These are phyloP conservation scores for Patellaria atrata DNA, from an alignment of 495 filamentous ascomycete species.

Conservation along the genomic window DNA sequence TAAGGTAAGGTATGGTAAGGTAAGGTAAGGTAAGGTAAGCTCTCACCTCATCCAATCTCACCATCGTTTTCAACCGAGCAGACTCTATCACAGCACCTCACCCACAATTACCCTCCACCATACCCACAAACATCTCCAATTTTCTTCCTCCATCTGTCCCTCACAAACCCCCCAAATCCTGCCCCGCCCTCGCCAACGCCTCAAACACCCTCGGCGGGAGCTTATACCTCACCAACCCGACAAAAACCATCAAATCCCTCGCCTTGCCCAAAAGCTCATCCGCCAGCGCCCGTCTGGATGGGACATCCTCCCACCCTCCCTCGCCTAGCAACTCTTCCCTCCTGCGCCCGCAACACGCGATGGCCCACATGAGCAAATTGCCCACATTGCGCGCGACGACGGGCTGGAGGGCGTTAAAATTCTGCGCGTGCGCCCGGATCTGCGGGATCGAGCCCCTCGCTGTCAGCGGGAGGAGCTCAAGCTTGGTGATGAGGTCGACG, in stretches of 20 bases:
- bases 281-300: slow-evolving; percentile 52
- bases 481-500: slow-evolving; percentile 55
- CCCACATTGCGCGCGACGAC: slow-evolving; percentile 76
- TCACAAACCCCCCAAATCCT: slow-evolving; percentile 48
- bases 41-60: too few relatives aligned
- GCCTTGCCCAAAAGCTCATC: slow-evolving; percentile 59
- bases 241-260: slow-evolving; percentile 85
- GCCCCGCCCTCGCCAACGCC: slow-evolving; percentile 59
- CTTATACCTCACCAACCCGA: slow-evolving; percentile 83
- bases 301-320: slow-evolving; percentile 57
- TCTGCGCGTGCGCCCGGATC: slow-evolving; percentile 61
- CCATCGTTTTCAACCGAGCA: too few relatives aligned
- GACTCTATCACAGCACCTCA: too few relatives aligned
- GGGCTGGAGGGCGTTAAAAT: slow-evolving; percentile 55
- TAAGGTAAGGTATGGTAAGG: too few relatives aligned
- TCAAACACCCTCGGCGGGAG: slow-evolving; percentile 65
- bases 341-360: slow-evolving; percentile 64
- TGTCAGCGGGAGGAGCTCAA: slow-evolving; percentile 66
- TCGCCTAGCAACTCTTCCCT: slow-evolving; percentile 48
- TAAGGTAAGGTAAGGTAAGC: too few relatives aligned
- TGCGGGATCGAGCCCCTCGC: slow-evolving; percentile 51
- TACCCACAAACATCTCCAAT: too few relatives aligned
- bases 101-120: too few relatives aligned
- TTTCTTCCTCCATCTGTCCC: too few relatives aligned
- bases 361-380: slow-evolving; percentile 82